Evolutionary conservation across 306 rosid genomes (phyloP).

Genomic region (Cyclanthera cordifolia): DNA sequence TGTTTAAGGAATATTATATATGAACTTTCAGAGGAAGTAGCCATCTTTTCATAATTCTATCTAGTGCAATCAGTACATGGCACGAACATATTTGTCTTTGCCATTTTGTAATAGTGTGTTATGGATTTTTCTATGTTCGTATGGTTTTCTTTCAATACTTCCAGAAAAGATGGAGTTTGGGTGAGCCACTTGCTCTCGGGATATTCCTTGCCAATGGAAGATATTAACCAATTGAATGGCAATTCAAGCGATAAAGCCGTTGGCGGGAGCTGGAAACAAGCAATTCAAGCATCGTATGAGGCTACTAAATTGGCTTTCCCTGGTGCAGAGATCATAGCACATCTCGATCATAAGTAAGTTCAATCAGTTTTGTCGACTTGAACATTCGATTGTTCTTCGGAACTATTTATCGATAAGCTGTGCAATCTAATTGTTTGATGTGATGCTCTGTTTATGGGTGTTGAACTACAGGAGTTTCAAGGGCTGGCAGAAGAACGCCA

Average conservation of each 20-base stretch:
- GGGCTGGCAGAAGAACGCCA: conserved; percentile 93
- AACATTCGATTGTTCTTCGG: not conserved
- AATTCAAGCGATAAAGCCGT: conserved; percentile 32
- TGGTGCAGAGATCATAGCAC: conserved; percentile 85
- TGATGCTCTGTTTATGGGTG: not conserved
- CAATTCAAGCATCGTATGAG: conserved; percentile 63
- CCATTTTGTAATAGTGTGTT: not conserved
- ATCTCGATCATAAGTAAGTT: conserved; percentile 91
- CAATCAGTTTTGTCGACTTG: not conserved
- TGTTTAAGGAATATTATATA: too few species aligned
- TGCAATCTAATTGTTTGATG: not conserved
- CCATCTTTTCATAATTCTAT: not conserved
- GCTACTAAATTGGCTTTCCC: conserved; percentile 71
- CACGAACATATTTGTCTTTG: not conserved
- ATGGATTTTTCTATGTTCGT: too few species aligned
- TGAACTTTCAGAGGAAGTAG: too few species aligned
- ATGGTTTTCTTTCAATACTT: conserved; percentile 13
- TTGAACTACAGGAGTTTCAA: conserved; percentile 70
- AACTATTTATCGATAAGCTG: not conserved
- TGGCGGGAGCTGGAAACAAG: conserved; percentile 80
- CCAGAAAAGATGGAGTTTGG: conserved; percentile 87
- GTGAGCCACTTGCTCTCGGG: conserved; percentile 95
- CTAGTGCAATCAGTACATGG: not conserved
- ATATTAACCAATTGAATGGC: conserved; percentile 50
- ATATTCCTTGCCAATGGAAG: conserved; percentile 96